These are phyloP conservation scores for Miscanthus lutarioriparius DNA, from an alignment of 176 grass and related monocot species.

Conservation along the genomic window DNA sequence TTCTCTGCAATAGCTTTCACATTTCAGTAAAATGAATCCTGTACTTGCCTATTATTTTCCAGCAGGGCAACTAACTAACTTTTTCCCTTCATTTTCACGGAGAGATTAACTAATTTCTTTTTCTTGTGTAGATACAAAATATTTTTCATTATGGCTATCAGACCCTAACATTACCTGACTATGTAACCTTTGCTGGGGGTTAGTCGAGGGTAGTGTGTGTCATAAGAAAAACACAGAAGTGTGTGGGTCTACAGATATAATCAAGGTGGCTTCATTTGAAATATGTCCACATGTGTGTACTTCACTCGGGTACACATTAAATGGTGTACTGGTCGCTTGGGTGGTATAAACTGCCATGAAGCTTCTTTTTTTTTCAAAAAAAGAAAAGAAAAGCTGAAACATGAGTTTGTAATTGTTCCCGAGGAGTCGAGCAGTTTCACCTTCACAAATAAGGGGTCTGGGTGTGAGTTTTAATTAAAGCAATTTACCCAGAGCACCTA, in stretches of 20 bases:
- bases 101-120: slow-evolving; percentile 19
- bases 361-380: background rate
- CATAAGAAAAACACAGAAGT: slow-evolving; percentile 1
- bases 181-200: slow-evolving; percentile 25
- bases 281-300: background rate
- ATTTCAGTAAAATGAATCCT: background rate
- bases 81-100: background rate
- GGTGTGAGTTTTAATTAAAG: slow-evolving; percentile 25
- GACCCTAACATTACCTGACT: slow-evolving; percentile 43
- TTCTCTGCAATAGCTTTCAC: background rate
- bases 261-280: background rate
- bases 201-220: slow-evolving; percentile 44
- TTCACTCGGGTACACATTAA: background rate
- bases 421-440: background rate
- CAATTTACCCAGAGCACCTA: slow-evolving; percentile 36
- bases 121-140: slow-evolving; percentile 38
- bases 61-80: background rate
- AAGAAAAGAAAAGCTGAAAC: background rate
- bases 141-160: background rate
- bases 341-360: background rate
- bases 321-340: background rate
- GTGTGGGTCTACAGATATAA: background rate
- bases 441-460: slow-evolving; percentile 19
- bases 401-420: slow-evolving; percentile 17
- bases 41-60: background rate